Percentiles rank a stretch among this genome's conserved stretches.
Evolutionary conservation across 208 protist species (phyloP).

Genomic region (Dictyostelium gargantuum): DNA sequence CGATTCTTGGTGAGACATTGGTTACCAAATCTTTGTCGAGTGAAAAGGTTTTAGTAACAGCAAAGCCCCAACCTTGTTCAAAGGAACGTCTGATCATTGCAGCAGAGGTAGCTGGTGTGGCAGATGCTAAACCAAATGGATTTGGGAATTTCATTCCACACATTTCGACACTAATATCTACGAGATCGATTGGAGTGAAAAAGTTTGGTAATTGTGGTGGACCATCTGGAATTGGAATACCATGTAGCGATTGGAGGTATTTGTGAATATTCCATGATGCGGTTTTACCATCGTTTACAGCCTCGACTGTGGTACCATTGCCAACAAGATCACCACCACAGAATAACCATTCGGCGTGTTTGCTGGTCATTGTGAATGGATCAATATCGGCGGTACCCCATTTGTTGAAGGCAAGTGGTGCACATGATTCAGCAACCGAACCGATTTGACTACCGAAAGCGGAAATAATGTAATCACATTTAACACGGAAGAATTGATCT

Average conservation of each 20-base stretch:
- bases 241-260: slow-evolving; percentile 84
- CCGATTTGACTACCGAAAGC: slow-evolving; percentile 86
- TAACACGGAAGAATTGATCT: slow-evolving; percentile 86
- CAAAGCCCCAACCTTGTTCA: slow-evolving; percentile 90
- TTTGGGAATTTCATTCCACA: slow-evolving; percentile 90
- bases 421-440: slow-evolving; percentile 58
- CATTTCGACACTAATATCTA: slow-evolving; percentile 88
- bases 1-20: slow-evolving; percentile 90
- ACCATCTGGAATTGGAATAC: slow-evolving; percentile 69
- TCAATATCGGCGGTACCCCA: slow-evolving; percentile 84
- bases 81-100: slow-evolving; percentile 86
- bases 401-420: slow-evolving; percentile 77
- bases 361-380: slow-evolving; percentile 32
- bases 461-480: slow-evolving; percentile 89
- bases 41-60: slow-evolving; percentile 91
- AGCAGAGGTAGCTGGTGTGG: slow-evolving; percentile 83
- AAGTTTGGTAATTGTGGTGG: slow-evolving; percentile 86
- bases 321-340: slow-evolving; percentile 88
- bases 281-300: slow-evolving; percentile 92
- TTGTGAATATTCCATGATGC: slow-evolving; percentile 89
- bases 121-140: slow-evolving; percentile 91
- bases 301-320: slow-evolving; percentile 88
- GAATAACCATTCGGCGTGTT: slow-evolving; percentile 78
- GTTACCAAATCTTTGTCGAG: slow-evolving; percentile 88
- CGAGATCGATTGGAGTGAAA: slow-evolving; percentile 87